phyloP scores from a whole-genome alignment of 176 grass and related monocot genomes.

The Cenchrus fungigraminus region DNA sequence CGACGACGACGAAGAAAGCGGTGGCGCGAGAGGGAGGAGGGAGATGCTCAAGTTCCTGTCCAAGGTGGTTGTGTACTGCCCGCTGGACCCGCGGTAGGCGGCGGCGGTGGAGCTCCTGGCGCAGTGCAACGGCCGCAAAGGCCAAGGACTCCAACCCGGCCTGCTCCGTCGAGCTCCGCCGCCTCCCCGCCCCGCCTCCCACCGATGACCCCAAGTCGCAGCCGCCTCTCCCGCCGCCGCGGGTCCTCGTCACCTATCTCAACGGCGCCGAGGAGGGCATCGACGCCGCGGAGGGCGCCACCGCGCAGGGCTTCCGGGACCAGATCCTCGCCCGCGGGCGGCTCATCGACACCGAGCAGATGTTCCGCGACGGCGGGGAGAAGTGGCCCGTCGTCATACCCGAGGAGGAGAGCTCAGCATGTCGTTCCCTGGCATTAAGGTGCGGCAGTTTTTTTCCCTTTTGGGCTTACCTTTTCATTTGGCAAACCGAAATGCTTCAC shows the following conservation, averaged over 20 bases:
- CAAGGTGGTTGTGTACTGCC: slow-evolving; percentile 82
- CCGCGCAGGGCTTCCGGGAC: slow-evolving; percentile 75
- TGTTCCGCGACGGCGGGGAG: slow-evolving; percentile 87
- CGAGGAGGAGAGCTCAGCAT: slow-evolving; percentile 69
- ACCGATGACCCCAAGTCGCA: slow-evolving; percentile 17
- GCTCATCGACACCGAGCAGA: slow-evolving; percentile 83
- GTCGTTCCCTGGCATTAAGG: slow-evolving; percentile 85
- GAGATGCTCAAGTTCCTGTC: slow-evolving; percentile 86
- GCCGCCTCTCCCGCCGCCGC: slow-evolving; percentile 40
- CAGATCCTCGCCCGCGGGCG: slow-evolving; percentile 77
- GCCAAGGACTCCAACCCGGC: slow-evolving; percentile 93
- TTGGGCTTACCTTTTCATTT: not conserved
- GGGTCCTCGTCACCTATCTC: slow-evolving; percentile 76
- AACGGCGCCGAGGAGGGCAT: slow-evolving; percentile 82
- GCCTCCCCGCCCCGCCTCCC: slow-evolving; percentile 44
- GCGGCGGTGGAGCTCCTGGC: slow-evolving; percentile 91
- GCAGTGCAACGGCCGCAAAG: slow-evolving; percentile 88
- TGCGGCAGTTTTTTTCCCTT: not conserved
- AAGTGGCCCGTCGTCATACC: slow-evolving; percentile 88
- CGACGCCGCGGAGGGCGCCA: slow-evolving; percentile 58
- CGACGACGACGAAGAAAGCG: not conserved
- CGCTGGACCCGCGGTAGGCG: slow-evolving; percentile 87
- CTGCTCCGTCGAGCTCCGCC: slow-evolving; percentile 93
- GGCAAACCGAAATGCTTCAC: too few species aligned
- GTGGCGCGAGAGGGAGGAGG: slow-evolving; percentile 1